phyloP scores from a whole-genome alignment of 2,329 filamentous ascomycete species.

The Verticillium nonalfalfae region DNA sequence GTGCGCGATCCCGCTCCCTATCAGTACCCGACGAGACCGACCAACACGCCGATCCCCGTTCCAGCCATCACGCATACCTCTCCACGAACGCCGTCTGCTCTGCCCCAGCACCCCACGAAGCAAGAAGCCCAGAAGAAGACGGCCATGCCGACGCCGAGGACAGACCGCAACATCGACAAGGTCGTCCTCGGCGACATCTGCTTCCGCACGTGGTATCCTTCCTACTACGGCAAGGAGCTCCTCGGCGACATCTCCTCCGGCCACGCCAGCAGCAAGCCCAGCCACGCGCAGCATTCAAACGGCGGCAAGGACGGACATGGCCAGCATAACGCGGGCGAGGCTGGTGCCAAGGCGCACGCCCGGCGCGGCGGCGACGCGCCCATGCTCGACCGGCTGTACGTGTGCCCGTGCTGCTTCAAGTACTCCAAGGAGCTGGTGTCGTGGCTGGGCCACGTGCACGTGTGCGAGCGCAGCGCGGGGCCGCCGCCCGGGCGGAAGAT shows the following conservation, averaged over 20 bases:
- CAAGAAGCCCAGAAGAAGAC: conserved; percentile 5
- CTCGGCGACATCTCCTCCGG: conserved; percentile 40
- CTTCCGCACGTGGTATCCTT: conserved; percentile 90
- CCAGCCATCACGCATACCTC: conserved; percentile 28
- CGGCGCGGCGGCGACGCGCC: conserved; percentile 23
- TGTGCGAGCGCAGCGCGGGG: conserved; percentile 43
- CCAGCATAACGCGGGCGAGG: conserved; percentile 13
- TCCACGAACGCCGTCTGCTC: conserved; percentile 14
- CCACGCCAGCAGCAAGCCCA: conserved; percentile 10
- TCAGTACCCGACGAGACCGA: conserved; percentile 2
- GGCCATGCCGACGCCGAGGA: conserved; percentile 28
- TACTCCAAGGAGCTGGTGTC: conserved; percentile 63
- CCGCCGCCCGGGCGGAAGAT: conserved; percentile 63
- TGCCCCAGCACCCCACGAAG: not conserved
- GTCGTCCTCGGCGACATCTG: conserved; percentile 79
- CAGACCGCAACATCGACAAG: conserved; percentile 75
- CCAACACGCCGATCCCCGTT: conserved; percentile 9
- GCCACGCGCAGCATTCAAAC: conserved; percentile 11
- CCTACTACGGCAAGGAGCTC: conserved; percentile 74
- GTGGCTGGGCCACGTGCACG: conserved; percentile 51
- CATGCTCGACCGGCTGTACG: conserved; percentile 65
- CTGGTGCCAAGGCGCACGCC: conserved; percentile 24
- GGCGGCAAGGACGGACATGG: not conserved
- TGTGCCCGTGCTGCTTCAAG: conserved; percentile 92
- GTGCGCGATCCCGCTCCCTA: conserved; percentile 1